These are phyloP conservation scores for Colletotrichum somersetense DNA, from an alignment of 2,329 filamentous ascomycete genomes.

Conservation along the genomic window DNA sequence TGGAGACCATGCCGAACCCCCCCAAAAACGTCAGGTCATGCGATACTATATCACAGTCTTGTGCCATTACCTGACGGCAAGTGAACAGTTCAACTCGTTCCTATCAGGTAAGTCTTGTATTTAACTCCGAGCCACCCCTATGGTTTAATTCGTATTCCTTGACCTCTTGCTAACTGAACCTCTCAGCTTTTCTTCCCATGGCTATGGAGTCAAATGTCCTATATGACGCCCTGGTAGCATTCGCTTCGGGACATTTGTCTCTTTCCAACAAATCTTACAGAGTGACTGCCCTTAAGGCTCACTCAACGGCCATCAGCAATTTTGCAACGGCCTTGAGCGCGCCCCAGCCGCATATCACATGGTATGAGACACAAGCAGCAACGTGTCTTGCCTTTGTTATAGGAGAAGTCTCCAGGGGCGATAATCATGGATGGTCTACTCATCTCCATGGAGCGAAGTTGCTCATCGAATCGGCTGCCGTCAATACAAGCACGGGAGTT, in stretches of 20 bases:
- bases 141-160: neutral
- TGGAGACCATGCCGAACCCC: constrained; percentile 19
- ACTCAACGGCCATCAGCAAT: constrained; percentile 32
- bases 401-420: constrained; percentile 35
- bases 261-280: constrained; percentile 28
- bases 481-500: neutral
- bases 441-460: constrained; percentile 40
- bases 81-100: constrained; percentile 38
- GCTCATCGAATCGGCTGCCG: constrained; percentile 37
- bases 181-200: constrained; percentile 39
- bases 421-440: constrained; percentile 29
- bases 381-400: constrained; percentile 37
- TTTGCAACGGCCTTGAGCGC: constrained; percentile 23
- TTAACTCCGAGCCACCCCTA: no score
- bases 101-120: constrained; percentile 21
- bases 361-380: constrained; percentile 40
- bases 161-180: neutral
- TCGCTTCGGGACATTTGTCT: constrained; percentile 38
- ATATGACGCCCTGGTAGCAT: constrained; percentile 38
- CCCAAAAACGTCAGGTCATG: constrained; percentile 35
- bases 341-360: constrained; percentile 28
- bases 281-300: constrained; percentile 32
- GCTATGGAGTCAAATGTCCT: constrained; percentile 42
- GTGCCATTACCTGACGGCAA: constrained; percentile 31
- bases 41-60: constrained; percentile 37